These are phyloP conservation scores for Heracleum sosnowskyi DNA, from an alignment of 129 eudicot genomes.

Conservation along the genomic window DNA sequence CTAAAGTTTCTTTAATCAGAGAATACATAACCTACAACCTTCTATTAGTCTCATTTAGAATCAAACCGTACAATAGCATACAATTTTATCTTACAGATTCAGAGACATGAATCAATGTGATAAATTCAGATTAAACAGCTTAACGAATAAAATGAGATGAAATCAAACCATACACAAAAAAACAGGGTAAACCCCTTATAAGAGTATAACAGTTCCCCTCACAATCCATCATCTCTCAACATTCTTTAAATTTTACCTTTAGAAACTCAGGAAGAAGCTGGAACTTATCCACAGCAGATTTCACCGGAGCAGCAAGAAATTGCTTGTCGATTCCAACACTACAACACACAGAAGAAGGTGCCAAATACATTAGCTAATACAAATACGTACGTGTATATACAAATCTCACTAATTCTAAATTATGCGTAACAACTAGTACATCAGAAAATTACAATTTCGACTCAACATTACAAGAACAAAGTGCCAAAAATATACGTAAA, in stretches of 20 bases:
- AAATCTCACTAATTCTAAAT: no score
- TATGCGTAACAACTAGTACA: background rate
- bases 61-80: background rate
- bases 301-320: slow-evolving; percentile 58
- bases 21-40: background rate
- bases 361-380: background rate
- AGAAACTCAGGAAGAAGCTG: slow-evolving; percentile 69
- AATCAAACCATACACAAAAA: background rate
- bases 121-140: background rate
- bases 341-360: background rate
- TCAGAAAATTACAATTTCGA: background rate
- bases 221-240: background rate
- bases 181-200: background rate
- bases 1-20: background rate
- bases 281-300: slow-evolving; percentile 60
- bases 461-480: background rate
- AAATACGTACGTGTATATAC: background rate
- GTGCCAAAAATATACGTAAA: background rate
- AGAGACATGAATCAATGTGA: background rate
- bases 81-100: background rate
- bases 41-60: background rate
- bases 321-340: slow-evolving; percentile 45
- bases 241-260: slow-evolving; percentile 31
- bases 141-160: background rate
- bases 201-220: background rate